Base-by-base conservation (phyloP, 2,329 filamentous ascomycete species). In the Aspergillus eucalypticola region DNA sequence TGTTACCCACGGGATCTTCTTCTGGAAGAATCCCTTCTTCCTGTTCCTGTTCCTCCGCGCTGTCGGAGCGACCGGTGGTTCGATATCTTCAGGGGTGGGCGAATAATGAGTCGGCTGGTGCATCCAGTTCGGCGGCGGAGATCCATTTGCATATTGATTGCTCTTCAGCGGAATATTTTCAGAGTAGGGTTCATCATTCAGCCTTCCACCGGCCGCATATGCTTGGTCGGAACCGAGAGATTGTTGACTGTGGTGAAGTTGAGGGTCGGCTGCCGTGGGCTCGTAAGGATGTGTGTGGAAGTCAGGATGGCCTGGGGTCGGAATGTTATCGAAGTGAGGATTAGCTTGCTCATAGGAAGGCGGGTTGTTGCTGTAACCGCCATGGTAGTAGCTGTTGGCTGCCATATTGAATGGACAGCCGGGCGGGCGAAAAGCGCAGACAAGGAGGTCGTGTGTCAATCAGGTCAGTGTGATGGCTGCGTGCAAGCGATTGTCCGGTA, bases 1-100 rank as follows among this genome's bases (percentile, higher is more conserved):
- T 35, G 92, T 90, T 6, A 96, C 86, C 84, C 90, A 95, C 0
- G 95, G 90, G 44, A 88, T 80, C 69, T 81, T 82, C 59, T 83
- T 84, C 51, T 75, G 80, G 64, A 87, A 86, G 72, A 82, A 85
- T 10, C 84, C 81, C 59, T 81, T 78, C 72, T 80, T 81, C 69
- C 32, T 35, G 1, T 35, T 35, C 32, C 32, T 35, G 11, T 75
- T 76, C 56, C 66, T 69, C 67, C 52, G 58, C 46, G 23, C 52
- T 56, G 60, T 59, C 58, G 48, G 63, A 19, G 56, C 61, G 44
- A 64, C 64, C 41, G 67, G 64, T 58, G 61, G 51, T 59, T 63
- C 68, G 55, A 62, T 67, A 60, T 44, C 71, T 71, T 88, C 71
- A 85, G 88, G 66, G 15, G 82, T 81, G 8, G 82, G 81, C 17